Conservation (phyloP, 2,329 filamentous ascomycete species). For the Leptosphaerulina australis region DNA sequence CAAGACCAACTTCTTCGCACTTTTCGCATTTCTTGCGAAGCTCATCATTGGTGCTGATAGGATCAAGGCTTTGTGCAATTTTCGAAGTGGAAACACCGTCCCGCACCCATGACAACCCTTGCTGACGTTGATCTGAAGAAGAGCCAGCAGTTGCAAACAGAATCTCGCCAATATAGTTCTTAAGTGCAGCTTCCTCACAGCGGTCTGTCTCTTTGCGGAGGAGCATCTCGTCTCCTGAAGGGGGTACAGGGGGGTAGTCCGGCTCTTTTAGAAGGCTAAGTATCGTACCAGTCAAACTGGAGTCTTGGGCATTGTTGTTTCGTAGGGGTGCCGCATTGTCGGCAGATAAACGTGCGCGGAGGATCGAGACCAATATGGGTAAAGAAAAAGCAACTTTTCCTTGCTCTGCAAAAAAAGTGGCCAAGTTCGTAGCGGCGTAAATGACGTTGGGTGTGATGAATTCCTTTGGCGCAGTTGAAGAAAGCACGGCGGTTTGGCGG, state of each 20-base stretch:
- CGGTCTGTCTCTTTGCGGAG: constrained; percentile 67
- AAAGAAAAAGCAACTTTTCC: constrained; percentile 72
- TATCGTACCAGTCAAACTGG: constrained; percentile 36
- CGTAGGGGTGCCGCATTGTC: constrained; percentile 51
- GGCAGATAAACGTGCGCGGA: constrained; percentile 73
- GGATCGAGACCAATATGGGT: constrained; percentile 82
- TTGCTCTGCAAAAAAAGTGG: constrained; percentile 74
- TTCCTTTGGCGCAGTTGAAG: constrained; percentile 57
- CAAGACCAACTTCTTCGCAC: constrained; percentile 76
- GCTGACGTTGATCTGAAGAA: constrained; percentile 51
- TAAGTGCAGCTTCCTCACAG: constrained; percentile 85
- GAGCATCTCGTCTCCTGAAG: constrained; percentile 72
- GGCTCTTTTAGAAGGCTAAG: constrained; percentile 55
- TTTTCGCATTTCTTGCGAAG: constrained; percentile 71
- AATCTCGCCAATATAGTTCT: constrained; percentile 93
- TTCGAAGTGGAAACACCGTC: constrained; percentile 79
- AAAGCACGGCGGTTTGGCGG: constrained; percentile 64
- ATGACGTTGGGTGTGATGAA: constrained; percentile 76
- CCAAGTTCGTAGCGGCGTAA: constrained; percentile 75
- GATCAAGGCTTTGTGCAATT: constrained; percentile 61
- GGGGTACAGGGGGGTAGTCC: constrained; percentile 71
- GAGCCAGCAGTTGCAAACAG: constrained; percentile 71
- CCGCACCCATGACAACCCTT: constrained; percentile 86
- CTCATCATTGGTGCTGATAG: constrained; percentile 42
- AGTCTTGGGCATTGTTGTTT: constrained; percentile 27